A percentile compares a stretch with the other conserved stretches of the same genome.
phyloP scores from a whole-genome alignment of 2,329 filamentous ascomycete species.

The Graphilbum sp. region DNA sequence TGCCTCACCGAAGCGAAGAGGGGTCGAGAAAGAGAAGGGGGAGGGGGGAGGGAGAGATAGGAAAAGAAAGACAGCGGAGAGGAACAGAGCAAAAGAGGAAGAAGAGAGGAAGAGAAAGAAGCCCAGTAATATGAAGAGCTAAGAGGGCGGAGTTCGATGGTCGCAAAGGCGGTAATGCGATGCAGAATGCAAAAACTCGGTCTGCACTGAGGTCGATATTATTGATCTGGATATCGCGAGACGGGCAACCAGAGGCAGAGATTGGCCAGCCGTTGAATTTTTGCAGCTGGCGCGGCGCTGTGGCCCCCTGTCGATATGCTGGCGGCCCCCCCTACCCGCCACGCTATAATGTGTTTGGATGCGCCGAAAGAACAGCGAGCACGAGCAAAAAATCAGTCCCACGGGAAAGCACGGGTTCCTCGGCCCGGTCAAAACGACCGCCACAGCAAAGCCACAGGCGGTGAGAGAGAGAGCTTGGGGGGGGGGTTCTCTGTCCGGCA shows the following conservation, averaged over 20 bases:
- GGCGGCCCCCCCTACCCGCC: neutral
- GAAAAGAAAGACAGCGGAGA: neutral
- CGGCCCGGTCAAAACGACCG: neutral
- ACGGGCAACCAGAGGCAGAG: neutral
- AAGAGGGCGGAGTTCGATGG: neutral
- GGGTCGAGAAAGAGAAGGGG: neutral
- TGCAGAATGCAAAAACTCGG: neutral
- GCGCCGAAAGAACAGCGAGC: too few relatives aligned
- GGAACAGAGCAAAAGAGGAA: neutral
- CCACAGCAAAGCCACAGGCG: neutral
- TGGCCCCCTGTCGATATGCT: too few relatives aligned
- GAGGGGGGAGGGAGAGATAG: neutral
- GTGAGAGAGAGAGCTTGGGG: too few relatives aligned
- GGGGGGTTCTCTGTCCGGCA: too few relatives aligned
- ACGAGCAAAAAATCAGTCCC: constrained; percentile 2
- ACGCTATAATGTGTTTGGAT: too few relatives aligned
- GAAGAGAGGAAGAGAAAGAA: neutral
- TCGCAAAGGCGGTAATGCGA: neutral
- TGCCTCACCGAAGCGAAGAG: neutral
- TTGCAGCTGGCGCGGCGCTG: too few relatives aligned
- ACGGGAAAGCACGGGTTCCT: constrained; percentile 7
- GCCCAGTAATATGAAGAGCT: too few relatives aligned
- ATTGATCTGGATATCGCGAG: too few relatives aligned
- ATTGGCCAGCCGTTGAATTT: too few relatives aligned
- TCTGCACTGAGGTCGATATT: neutral